Conservation (phyloP, 441 rosid species). For the Populus trichocarpa region DNA sequence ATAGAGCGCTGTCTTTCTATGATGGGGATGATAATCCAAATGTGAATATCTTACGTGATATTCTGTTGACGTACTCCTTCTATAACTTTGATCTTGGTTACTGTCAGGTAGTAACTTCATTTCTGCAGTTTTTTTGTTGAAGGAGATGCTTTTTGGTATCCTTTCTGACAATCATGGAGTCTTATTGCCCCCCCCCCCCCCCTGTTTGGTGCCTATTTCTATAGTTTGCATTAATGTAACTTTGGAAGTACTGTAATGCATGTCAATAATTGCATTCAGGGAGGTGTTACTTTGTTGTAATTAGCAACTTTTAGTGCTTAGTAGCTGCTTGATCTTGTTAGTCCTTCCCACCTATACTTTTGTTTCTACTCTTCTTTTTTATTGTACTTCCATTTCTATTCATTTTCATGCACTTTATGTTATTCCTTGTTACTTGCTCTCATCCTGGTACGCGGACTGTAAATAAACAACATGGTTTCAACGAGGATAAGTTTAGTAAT, state of each 20-base stretch:
- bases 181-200: not conserved
- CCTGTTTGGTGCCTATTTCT: not conserved
- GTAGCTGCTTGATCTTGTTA: slow-evolving; percentile 1
- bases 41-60: slow-evolving; percentile 72
- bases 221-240: not conserved
- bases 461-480: not conserved
- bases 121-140: not conserved
- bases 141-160: not conserved
- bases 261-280: not conserved
- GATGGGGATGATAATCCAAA: slow-evolving; percentile 95
- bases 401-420: not conserved
- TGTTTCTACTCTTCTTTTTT: not conserved
- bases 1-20: slow-evolving; percentile 71
- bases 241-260: not conserved
- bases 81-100: slow-evolving; percentile 98
- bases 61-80: slow-evolving; percentile 87
- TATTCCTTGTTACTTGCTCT: not conserved
- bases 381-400: not conserved
- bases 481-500: not conserved
- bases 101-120: slow-evolving; percentile 71
- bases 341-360: not conserved
- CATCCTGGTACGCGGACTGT: not conserved
- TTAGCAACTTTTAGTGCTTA: not conserved
- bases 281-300: not conserved
- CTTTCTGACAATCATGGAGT: slow-evolving; percentile 5